Evolutionary conservation across 306 rosid genomes (phyloP).

Genomic region (Dalbergia oliveri): DNA sequence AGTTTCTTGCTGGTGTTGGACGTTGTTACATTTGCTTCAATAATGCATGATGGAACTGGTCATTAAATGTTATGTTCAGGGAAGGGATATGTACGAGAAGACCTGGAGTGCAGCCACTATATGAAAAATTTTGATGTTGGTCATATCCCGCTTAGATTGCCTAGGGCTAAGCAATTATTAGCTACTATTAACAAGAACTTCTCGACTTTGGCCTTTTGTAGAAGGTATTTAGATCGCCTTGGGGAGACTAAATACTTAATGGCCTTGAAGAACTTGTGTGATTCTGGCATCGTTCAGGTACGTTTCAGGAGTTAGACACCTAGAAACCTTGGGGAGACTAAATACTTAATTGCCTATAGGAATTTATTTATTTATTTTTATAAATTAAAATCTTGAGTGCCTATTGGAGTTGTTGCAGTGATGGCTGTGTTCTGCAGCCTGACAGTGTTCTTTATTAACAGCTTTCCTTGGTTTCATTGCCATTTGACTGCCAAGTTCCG

Average conservation of each 20-base stretch:
- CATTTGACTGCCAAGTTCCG: background rate
- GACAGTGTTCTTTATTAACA: background rate
- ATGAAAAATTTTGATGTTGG: conserved; percentile 95
- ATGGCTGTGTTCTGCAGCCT: conserved; percentile 23
- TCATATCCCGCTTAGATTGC: conserved; percentile 91
- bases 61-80: conserved; percentile 60
- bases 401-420: conserved; percentile 19
- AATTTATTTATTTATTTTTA: too few species aligned
- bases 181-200: conserved; percentile 91
- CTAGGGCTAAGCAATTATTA: conserved; percentile 89
- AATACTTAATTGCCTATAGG: too few species aligned
- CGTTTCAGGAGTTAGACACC: conserved; percentile 22
- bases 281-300: conserved; percentile 92
- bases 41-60: conserved; percentile 35
- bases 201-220: conserved; percentile 94
- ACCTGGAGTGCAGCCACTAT: conserved; percentile 98
- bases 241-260: conserved; percentile 96
- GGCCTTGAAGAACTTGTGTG: conserved; percentile 94
- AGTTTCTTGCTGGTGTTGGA: conserved; percentile 34
- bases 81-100: conserved; percentile 95
- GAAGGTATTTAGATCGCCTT: conserved; percentile 88
- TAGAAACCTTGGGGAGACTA: too few species aligned
- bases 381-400: background rate
- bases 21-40: conserved; percentile 19
- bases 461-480: conserved; percentile 9